Base-by-base conservation (phyloP, 441 rosid species). In the Manihot esculenta region DNA sequence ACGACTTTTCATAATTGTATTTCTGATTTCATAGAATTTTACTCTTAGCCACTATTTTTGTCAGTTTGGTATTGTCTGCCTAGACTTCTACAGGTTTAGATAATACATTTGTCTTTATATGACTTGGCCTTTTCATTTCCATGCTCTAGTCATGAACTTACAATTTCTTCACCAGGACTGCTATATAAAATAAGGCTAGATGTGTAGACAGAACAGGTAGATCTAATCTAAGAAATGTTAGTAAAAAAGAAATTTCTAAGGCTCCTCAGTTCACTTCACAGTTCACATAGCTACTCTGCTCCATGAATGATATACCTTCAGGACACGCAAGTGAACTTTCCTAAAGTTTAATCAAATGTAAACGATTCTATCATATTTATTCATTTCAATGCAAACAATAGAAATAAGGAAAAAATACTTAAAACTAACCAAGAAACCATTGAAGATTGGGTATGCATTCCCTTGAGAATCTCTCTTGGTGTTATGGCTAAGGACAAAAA, bases 401-500 rank as follows among this genome's bases (percentile, higher is more conserved):
- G 38, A 33, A 35, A 38, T 45, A 23, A 33, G 56, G 56, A 38
- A 11, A 1, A 13, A 33, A 60, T 20, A 69, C 54, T 64, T 66
- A 58, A 76, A 74, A n/a, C 88, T 74, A 15, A 89, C 98, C 94
- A 91, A 66, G 61, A 85, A 78, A 23, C 98, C 98, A 64, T 77
- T 81, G 74, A 86, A 83, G 78, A 91, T 75, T 24, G 98, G 97
- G 74, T 69, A 80, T 17, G 93, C 74, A 63, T 78, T 85, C 68
- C 85, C 85, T 72, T 78, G 81, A 50, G 87, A 79, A 74, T 93
- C 96, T 72, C 64, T 44, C 83, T 73, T 83, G 72, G 98, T 93
- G 76, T 93, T 93, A 50, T 91, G 88, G 45, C 81, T 73, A 74
- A 93, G 93, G 80, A 91, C 84, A 72, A 78, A 83, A 54, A 93